These are phyloP conservation scores for Rutidosis leptorrhynchoides DNA, from an alignment of 129 eudicot genomes.

Conservation along the genomic window DNA sequence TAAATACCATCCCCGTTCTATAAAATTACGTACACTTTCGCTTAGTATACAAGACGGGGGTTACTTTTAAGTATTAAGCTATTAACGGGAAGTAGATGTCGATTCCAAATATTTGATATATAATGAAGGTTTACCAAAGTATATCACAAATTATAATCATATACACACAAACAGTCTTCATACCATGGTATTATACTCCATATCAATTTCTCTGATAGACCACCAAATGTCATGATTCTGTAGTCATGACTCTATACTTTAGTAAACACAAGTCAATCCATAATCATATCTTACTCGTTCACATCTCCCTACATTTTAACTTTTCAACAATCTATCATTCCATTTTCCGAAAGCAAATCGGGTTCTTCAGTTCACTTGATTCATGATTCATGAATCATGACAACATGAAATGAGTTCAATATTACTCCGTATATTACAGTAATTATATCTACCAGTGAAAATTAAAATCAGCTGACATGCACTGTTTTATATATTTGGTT, in stretches of 20 bases:
- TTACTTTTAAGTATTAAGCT: neutral
- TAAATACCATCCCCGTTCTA: neutral
- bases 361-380: too few species aligned
- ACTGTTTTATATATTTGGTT: constrained; percentile 1
- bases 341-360: too few species aligned
- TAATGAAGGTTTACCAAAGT: constrained; percentile 7
- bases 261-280: too few species aligned
- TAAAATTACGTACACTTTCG: neutral
- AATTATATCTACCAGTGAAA: too few species aligned
- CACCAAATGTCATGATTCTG: too few species aligned
- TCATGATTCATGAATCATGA: too few species aligned
- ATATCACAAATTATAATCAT: neutral
- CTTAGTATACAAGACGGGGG: constrained; percentile 7
- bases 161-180: neutral
- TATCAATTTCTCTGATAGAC: too few species aligned
- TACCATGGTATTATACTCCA: neutral
- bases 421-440: neutral
- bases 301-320: too few species aligned
- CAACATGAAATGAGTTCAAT: constrained; percentile 7
- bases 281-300: too few species aligned
- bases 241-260: too few species aligned
- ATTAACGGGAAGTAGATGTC: neutral
- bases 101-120: neutral
- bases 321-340: too few species aligned
- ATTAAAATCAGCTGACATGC: neutral